Evolutionary conservation across 192 early-diverging fungal species (phyloP).

Genomic region (Obelidium mucronatum): DNA sequence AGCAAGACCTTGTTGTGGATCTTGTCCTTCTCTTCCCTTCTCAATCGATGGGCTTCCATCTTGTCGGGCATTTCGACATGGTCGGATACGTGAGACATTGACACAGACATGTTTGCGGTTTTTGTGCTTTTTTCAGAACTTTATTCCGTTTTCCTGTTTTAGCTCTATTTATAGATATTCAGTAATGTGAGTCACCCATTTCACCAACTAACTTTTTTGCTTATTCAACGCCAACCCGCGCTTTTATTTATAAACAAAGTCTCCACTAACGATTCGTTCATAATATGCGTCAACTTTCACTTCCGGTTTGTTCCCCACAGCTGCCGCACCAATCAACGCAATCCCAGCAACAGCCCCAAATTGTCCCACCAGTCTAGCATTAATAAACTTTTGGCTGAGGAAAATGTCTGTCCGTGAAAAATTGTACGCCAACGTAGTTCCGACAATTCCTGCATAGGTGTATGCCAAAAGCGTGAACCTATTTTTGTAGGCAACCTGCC

Average conservation of each 20-base stretch:
- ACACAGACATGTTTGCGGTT: not conserved
- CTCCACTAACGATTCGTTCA: slow-evolving; percentile 11
- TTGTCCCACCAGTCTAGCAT: slow-evolving; percentile 22
- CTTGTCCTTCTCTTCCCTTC: slow-evolving; percentile 18
- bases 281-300: slow-evolving; percentile 14
- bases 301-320: not conserved
- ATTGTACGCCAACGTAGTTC: slow-evolving; percentile 19
- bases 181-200: not conserved
- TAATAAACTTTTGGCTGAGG: slow-evolving; percentile 26
- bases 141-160: not conserved
- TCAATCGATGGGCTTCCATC: slow-evolving; percentile 23
- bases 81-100: slow-evolving; percentile 11
- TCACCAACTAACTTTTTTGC: not conserved
- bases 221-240: too few species aligned
- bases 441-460: not conserved
- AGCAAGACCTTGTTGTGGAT: slow-evolving; percentile 18
- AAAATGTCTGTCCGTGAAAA: slow-evolving; percentile 12
- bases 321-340: slow-evolving; percentile 11
- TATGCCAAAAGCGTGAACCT: not conserved
- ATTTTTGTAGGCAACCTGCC: slow-evolving; percentile 15
- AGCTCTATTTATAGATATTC: not conserved
- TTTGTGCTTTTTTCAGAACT: not conserved
- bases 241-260: not conserved
- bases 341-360: slow-evolving; percentile 23
- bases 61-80: slow-evolving; percentile 12